Percentiles rank a stretch among this genome's conserved stretches.
Conservation (phyloP, 2,329 filamentous ascomycete species). For the Apiospora hydei region DNA sequence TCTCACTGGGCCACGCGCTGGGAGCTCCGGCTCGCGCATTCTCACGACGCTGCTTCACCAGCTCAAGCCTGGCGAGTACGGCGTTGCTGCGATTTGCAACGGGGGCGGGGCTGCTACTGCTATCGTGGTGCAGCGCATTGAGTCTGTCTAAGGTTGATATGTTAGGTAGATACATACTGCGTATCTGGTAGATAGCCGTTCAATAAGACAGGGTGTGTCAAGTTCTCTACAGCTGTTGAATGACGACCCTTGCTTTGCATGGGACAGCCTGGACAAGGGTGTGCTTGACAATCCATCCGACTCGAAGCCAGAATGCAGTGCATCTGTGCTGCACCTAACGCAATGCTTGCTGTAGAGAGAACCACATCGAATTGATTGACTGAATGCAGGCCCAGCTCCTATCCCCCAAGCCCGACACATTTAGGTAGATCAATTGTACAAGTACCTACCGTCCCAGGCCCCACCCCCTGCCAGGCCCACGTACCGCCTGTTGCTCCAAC, state of each 20-base stretch:
- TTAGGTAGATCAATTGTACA: no score
- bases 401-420: no score
- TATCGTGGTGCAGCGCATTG: slow-evolving; percentile 86
- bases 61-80: slow-evolving; percentile 90
- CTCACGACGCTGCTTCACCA: slow-evolving; percentile 91
- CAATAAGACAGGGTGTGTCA: background rate
- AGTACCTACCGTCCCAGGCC: background rate
- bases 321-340: background rate
- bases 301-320: background rate
- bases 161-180: background rate
- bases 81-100: slow-evolving; percentile 95
- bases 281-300: background rate
- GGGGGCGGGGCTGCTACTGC: slow-evolving; percentile 92
- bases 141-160: slow-evolving; percentile 52
- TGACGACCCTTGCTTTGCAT: background rate
- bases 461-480: background rate
- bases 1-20: slow-evolving; percentile 89
- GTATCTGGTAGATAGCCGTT: background rate
- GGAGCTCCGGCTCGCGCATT: slow-evolving; percentile 92
- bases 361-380: background rate
- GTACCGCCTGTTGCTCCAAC: background rate
- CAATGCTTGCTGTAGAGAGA: background rate
- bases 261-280: background rate
- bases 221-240: background rate
- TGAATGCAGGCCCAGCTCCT: no score